Evolutionary conservation across 306 rosid genomes (phyloP).

Genomic region (Vigna mungo): DNA sequence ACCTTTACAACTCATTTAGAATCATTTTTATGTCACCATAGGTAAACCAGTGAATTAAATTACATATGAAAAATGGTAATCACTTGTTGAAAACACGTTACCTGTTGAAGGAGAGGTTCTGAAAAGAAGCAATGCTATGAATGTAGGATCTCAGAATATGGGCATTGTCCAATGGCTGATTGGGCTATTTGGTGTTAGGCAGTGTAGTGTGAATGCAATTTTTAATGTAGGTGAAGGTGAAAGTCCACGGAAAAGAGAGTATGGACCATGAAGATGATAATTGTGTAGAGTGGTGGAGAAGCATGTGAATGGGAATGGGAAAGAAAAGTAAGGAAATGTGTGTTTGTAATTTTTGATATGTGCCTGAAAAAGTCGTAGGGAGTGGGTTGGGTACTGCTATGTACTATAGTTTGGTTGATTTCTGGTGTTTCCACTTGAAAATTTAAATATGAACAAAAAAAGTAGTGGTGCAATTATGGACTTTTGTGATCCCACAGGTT

Average conservation of each 20-base stretch:
- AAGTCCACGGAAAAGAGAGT: slow-evolving; percentile 24
- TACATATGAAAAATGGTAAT: slow-evolving; percentile 21
- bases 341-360: not conserved
- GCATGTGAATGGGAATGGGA: slow-evolving; percentile 13
- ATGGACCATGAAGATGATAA: slow-evolving; percentile 35
- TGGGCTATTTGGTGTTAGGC: not conserved
- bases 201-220: not conserved
- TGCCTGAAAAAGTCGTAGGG: slow-evolving; percentile 23
- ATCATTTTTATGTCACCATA: slow-evolving; percentile 42
- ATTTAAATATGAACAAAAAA: slow-evolving; percentile 27
- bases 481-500: slow-evolving; percentile 18
- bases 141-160: not conserved
- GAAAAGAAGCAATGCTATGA: slow-evolving; percentile 15
- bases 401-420: slow-evolving; percentile 29
- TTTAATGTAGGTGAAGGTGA: not conserved
- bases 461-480: slow-evolving; percentile 29
- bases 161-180: not conserved
- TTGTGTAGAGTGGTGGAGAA: slow-evolving; percentile 19
- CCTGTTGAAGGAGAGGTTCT: slow-evolving; percentile 8
- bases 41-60: slow-evolving; percentile 24
- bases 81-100: not conserved
- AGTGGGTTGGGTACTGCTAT: slow-evolving; percentile 29
- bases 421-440: slow-evolving; percentile 14
- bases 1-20: slow-evolving; percentile 49
- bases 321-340: not conserved